Percentiles rank a stretch among this genome's conserved stretches.
Evolutionary conservation across 1,284 basidiomycete genomes (phyloP).

Genomic region (Fomes fomentarius): DNA sequence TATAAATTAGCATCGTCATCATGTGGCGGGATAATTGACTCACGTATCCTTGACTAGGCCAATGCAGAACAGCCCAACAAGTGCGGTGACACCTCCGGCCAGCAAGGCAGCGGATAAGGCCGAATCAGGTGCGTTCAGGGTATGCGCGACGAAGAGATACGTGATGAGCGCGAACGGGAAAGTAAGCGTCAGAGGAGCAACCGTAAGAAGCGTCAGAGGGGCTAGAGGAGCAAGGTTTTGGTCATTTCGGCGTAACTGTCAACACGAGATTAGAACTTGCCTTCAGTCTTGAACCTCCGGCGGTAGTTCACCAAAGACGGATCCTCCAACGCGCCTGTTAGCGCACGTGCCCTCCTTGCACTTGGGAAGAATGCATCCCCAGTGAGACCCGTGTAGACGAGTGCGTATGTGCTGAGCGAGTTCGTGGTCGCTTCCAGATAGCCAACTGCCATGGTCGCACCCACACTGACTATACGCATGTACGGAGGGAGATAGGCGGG

Average conservation of each 20-base stretch:
- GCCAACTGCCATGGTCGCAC: conserved; percentile 47
- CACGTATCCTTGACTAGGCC: conserved; percentile 82
- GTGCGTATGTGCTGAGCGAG: conserved; percentile 80
- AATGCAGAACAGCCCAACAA: conserved; percentile 83
- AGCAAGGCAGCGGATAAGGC: conserved; percentile 80
- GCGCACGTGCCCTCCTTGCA: conserved; percentile 66
- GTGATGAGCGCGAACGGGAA: conserved; percentile 83
- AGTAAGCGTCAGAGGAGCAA: conserved; percentile 78
- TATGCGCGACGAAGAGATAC: conserved; percentile 89
- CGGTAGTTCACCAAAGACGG: conserved; percentile 43
- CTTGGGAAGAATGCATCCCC: conserved; percentile 84
- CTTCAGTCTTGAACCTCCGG: conserved; percentile 57
- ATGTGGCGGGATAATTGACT: conserved; percentile 30
- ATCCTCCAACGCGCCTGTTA: conserved; percentile 52
- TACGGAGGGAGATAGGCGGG: conserved; percentile 59
- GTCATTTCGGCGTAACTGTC: background rate
- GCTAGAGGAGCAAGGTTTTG: conserved; percentile 44
- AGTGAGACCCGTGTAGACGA: conserved; percentile 86
- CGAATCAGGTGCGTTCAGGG: conserved; percentile 74
- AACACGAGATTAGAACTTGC: conserved; percentile 40
- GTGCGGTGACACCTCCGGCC: conserved; percentile 78
- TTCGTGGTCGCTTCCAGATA: conserved; percentile 67
- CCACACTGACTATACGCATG: conserved; percentile 44
- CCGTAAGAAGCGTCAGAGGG: conserved; percentile 73
- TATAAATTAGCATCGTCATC: background rate